These are phyloP conservation scores for Skeletonema potamos DNA, from an alignment of 108 stramenopile genomes.

Conservation along the genomic window DNA sequence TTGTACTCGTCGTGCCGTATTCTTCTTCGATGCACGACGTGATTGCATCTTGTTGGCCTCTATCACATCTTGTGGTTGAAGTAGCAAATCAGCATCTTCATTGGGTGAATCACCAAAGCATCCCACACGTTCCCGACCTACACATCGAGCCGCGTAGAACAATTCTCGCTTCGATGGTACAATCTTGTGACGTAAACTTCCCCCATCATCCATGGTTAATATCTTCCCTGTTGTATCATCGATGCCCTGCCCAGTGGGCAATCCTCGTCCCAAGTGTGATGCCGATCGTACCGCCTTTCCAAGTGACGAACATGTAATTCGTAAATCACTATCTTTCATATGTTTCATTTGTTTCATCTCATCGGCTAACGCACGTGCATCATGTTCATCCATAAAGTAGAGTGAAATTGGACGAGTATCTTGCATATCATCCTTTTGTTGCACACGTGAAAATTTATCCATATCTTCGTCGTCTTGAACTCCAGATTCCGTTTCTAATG, in stretches of 20 bases:
- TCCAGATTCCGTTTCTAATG: constrained; percentile 14
- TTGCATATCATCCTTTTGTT: constrained; percentile 57
- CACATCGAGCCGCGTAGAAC: constrained; percentile 81
- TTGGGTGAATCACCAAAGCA: constrained; percentile 45
- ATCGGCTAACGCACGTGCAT: constrained; percentile 67
- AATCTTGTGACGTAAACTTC: constrained; percentile 81
- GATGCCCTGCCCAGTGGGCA: constrained; percentile 72
- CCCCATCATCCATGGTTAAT: constrained; percentile 55
- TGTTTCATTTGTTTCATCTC: constrained; percentile 83
- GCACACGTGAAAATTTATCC: constrained; percentile 36
- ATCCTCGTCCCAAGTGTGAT: constrained; percentile 65
- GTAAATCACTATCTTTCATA: constrained; percentile 68
- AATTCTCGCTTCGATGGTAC: constrained; percentile 79
- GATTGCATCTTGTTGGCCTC: constrained; percentile 53
- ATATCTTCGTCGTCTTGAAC: constrained; percentile 19
- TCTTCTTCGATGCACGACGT: constrained; percentile 39
- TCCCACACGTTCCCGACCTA: constrained; percentile 77
- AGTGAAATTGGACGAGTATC: constrained; percentile 63
- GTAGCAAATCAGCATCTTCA: constrained; percentile 56
- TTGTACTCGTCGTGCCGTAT: constrained; percentile 23
- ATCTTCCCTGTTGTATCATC: constrained; percentile 64
- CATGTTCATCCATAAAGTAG: constrained; percentile 83
- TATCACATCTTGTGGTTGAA: constrained; percentile 54
- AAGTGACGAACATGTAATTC: constrained; percentile 63
- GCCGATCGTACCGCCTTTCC: constrained; percentile 74